Evolutionary conservation across 306 rosid genomes (phyloP), one percentile per base, ranked within the genome.

Genomic region (Prunus fruticosa): DNA sequence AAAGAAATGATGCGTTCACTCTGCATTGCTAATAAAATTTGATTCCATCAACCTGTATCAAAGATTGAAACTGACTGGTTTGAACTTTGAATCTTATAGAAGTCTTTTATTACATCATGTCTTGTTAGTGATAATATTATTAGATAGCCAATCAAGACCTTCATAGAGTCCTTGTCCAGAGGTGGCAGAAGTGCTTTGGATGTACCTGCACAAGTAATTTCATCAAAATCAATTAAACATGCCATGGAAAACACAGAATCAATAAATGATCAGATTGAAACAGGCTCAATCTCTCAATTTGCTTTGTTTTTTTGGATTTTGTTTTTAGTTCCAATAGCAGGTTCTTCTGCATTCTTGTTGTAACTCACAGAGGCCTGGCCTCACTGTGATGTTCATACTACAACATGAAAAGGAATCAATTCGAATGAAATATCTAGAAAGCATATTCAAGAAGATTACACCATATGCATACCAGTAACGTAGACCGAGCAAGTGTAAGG

Each of bases 81-180:
- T n/a, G 64, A 53, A 60, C 53, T 72, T 43, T n/a, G 64, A 53
- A 60, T 71, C 32, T 12, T 10, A 8, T n/a, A 19, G 64, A 53
- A 52, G 64, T 27, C 80, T 57, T 14, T 67, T 41, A 14, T 67
- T 41, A 14, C 67, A 14, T 67, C 45, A 25, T 51, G 20, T 75
- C 46, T 73, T 25, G 51, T 57, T 56, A 52, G 20, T 43, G 16
- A 27, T 25, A 46, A 78, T 76, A 32, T 78, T 78, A 73, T 57
- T 76, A 15, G 85, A 45, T 46, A 80, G 82, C 87, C 87, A 85
- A 68, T 89, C 83, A 47, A 87, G 85, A 22, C 88, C 86, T 63
- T 69, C 78, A 58, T 82, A 73, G 46, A 87, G 88, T 66, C 87
- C 89, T 66, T 83, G 77, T 58, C 91, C 80, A 27, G 83, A 71